Evolutionary conservation across 2,329 filamentous ascomycete genomes (phyloP), one percentile per base, ranked within the genome.

Genomic region (Allantophomopsis cytisporea): DNA sequence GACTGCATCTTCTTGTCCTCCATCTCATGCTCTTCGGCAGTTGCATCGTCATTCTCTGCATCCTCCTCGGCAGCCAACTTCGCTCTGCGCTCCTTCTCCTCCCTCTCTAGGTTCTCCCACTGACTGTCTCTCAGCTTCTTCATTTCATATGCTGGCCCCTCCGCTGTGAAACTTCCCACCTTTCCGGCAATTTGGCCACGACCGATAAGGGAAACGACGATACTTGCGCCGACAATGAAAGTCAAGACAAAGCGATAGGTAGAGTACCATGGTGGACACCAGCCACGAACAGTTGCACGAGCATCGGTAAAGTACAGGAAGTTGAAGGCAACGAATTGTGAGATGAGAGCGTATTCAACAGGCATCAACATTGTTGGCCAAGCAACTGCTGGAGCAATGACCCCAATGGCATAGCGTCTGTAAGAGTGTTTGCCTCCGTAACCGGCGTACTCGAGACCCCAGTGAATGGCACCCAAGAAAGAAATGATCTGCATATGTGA

Each of bases 181-280:
- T 54, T 43, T 43, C 56, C 7, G 15, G 50, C 40, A 33, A 56
- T 55, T 63, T 88, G 81, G 52, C 87, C 82, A 44, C 88, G 77
- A 32, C 85, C 86, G 45, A 95, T 72, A 48, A 95, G 65, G 46
- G 76, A 89, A 49, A 85, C 64, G 33, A 91, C 76, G 49, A 95
- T 89, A 45, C 82, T 80, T 34, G 75, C 67, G 31, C 89, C 88
- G 20, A 94, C 88, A 44, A 95, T 72, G 57, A 88, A 89, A 2
- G 89, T 95, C 50, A 95, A 69, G 7, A 94, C 80, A 60, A 94
- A 95, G 28, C 89, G 84, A 65, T 95, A 95, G 37, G 79, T 83
- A 43, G 69, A 72, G 58, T 94, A 95, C 88, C 88, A 95, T 31
- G 68, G 56, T 17, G 88, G 88, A 2, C 81, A 79, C 80, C 83